Base-by-base conservation (phyloP, 1,284 basidiomycete species). In the Mycena sp. region DNA sequence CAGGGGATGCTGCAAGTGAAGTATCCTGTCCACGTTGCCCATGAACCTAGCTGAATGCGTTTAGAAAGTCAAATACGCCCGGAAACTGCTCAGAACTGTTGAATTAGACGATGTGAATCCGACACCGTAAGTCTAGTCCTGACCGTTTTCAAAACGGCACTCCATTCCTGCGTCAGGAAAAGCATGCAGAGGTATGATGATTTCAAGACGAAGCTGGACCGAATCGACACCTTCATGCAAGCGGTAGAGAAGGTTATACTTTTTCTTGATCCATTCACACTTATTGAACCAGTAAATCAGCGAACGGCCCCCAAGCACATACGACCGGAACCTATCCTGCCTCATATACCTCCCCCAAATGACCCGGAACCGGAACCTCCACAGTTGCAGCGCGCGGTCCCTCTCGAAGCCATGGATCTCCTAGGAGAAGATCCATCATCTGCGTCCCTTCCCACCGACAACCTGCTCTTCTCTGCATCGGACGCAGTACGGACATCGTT, bases 11-110 rank as follows among this genome's bases (percentile, higher is more conserved):
- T 89, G 17, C 87, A 92, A 81, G 91, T 88, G 45, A 16, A 12
- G 16, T 51, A 12, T 37, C 11, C 4, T 4, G 19, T 19, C 11
- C n/a, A 21, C 23, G 50, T 23, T 19, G 2, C 11, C 7, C n/a
- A 6, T 14, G 30, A 17, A 48, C 40, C 51, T 17, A 19, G 10
- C n/a, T 23, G 38, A 41, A 41, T 35, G 28, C 6, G 17, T 17
- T 10, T 64, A 93, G 91, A 87, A 85, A 78, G 77, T 91, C 10
- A 86, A 85, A 68, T 83, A 85, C 70, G 89, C 89, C 0, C 77
- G 82, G 52, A 80, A 81, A 65, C 74, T 92, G 38, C 69, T 92
- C 46, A 82, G 80, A 68, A 87, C 84, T 60, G 81, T 90, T 7
- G 84, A 88, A 68, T 67, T 80, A 21, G 78, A 84, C 61, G 81